A percentile compares a stretch with the other conserved stretches of the same genome.
phyloP scores from a whole-genome alignment of 2,329 filamentous ascomycete genomes.

The Nothomitra cinnamomea region DNA sequence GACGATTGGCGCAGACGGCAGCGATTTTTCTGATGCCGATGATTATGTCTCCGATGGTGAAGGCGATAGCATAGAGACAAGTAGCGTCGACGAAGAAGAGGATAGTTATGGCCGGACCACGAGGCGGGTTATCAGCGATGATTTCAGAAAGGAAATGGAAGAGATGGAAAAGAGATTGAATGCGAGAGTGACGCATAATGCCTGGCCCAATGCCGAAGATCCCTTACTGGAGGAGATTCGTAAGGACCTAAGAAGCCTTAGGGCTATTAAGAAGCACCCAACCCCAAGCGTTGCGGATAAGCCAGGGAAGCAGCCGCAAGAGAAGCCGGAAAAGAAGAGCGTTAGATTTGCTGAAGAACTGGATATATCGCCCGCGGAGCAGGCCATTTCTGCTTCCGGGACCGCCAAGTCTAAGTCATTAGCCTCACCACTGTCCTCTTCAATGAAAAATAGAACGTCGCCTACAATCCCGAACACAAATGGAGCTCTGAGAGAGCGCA shows the following conservation, averaged over 20 bases:
- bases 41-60: constrained; percentile 31
- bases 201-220: constrained; percentile 40
- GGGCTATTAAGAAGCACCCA: neutral
- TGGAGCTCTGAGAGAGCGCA: no score
- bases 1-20: constrained; percentile 52
- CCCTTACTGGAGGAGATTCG: constrained; percentile 22
- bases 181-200: constrained; percentile 36
- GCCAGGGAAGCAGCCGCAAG: constrained; percentile 8
- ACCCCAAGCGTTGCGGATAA: constrained; percentile 13
- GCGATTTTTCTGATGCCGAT: constrained; percentile 31
- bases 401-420: constrained; percentile 16
- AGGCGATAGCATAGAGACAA: constrained; percentile 31
- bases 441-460: no score
- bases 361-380: constrained; percentile 43
- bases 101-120: constrained; percentile 63
- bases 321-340: constrained; percentile 39
- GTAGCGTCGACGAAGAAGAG: constrained; percentile 46
- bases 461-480: no score
- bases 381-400: constrained; percentile 15
- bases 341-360: constrained; percentile 66
- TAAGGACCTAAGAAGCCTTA: constrained; percentile 3
- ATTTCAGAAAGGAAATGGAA: constrained; percentile 68
- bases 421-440: no score
- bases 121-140: constrained; percentile 47
- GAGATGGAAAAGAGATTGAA: constrained; percentile 68